phyloP scores from a whole-genome alignment of 352 stramenopile genomes.

The Phytopythium aichiense region DNA sequence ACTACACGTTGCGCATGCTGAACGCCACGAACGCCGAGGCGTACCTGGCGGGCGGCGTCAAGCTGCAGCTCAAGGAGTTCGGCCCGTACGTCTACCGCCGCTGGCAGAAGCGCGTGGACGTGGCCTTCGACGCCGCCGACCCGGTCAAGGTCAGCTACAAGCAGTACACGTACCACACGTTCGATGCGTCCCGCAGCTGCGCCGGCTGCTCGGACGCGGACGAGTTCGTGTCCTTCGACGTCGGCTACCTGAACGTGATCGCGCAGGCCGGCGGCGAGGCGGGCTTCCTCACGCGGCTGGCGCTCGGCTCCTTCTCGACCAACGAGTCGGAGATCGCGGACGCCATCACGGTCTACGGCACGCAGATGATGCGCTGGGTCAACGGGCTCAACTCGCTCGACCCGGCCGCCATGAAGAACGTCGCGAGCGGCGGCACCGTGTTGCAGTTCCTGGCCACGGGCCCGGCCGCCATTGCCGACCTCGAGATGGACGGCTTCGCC shows the following conservation, averaged over 20 bases:
- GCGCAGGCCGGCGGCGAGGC: slow-evolving; percentile 46
- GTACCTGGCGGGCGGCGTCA: slow-evolving; percentile 41
- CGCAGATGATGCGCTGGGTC: slow-evolving; percentile 67
- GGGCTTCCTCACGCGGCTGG: slow-evolving; percentile 44
- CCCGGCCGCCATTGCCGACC: slow-evolving; percentile 23
- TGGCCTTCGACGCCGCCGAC: slow-evolving; percentile 40
- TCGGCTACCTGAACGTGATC: slow-evolving; percentile 68
- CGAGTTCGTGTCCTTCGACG: slow-evolving; percentile 43
- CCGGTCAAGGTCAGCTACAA: slow-evolving; percentile 48
- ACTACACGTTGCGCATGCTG: slow-evolving; percentile 40
- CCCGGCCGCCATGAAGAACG: slow-evolving; percentile 32
- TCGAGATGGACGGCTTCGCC: slow-evolving; percentile 36
- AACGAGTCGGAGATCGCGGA: slow-evolving; percentile 19
- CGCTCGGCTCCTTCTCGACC: slow-evolving; percentile 44
- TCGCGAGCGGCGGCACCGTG: slow-evolving; percentile 30
- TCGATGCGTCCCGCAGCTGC: slow-evolving; percentile 36
- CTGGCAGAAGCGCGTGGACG: slow-evolving; percentile 48
- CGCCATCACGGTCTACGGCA: slow-evolving; percentile 34
- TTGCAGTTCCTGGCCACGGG: slow-evolving; percentile 33
- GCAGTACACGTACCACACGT: slow-evolving; percentile 65
- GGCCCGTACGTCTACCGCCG: slow-evolving; percentile 66
- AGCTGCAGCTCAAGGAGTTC: slow-evolving; percentile 54
- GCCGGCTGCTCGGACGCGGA: slow-evolving; percentile 45
- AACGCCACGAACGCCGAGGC: slow-evolving; percentile 39
- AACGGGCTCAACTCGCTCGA: slow-evolving; percentile 62